Base-by-base conservation (phyloP, 768 basidiomycete species). In the Gloeostereum incarnatum region DNA sequence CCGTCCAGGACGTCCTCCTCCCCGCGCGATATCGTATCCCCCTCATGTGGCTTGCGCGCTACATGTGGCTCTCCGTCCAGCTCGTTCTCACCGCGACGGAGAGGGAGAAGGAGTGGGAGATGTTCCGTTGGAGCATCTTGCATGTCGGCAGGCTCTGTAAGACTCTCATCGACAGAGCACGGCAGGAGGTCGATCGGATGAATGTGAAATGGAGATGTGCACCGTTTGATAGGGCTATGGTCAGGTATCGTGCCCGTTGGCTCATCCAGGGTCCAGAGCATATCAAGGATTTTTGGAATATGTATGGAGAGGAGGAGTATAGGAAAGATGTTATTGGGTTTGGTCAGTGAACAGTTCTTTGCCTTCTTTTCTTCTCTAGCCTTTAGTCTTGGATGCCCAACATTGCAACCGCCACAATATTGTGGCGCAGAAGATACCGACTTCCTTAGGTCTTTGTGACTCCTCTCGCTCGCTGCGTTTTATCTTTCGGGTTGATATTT, bases 221-320 rank as follows among this genome's bases (percentile, higher is more conserved):
- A 17, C 57, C 50, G 48, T 67, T 71, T 37, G 66, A 71, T 56
- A 51, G 69, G 3, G 60, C 63, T 14, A 44, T 71, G 31, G 54
- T 55, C 20, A 52, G 69, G 38, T 68, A 66, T 43, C 63, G 60
- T 48, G 50, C 61, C 29, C 53, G 59, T 11, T 70, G 68, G 68
- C 53, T 70, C 20, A 50, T 68, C 8, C 26, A 27, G 3, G 59
- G 53, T 40, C 46, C 55, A 18, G 61, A 65, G 21, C 58, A 61
- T 53, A 62, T 56, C 48, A 40, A 56, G 4, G 66, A 69, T 45
- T 68, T 63, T 45, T 59, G 54, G 27, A 58, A 65, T 11, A 37
- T 18, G 3, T 39, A 25, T 17, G 18, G 30, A 41, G 66, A 66
- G 34, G 42, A 39, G 18, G 43, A 39, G 27, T 41, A 42, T 32